Percentiles rank a stretch among this genome's conserved stretches.
These are phyloP conservation scores for Laguncularia racemosa DNA, from an alignment of 345 rosid species.

Conservation along the genomic window DNA sequence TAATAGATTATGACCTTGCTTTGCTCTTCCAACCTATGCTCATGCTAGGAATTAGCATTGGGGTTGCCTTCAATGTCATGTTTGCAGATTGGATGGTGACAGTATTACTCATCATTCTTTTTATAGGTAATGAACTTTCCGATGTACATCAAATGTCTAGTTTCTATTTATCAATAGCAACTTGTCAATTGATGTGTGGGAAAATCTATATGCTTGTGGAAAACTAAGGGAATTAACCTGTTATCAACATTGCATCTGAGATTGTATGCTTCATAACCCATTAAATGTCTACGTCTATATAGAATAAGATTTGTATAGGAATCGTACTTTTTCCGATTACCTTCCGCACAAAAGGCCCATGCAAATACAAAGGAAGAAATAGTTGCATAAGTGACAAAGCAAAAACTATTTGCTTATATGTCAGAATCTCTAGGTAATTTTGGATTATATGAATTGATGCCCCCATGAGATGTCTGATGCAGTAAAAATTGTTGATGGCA, in stretches of 20 bases:
- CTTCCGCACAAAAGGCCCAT: too few relatives aligned
- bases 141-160: not conserved
- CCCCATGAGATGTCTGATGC: not conserved
- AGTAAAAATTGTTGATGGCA: slow-evolving; percentile 9
- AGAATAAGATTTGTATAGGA: too few relatives aligned
- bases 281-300: too few relatives aligned
- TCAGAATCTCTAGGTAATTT: too few relatives aligned
- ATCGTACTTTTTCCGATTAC: too few relatives aligned
- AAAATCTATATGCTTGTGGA: not conserved
- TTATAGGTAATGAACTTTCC: slow-evolving; percentile 24
- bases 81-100: slow-evolving; percentile 65
- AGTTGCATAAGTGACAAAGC: too few relatives aligned
- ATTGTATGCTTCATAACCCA: too few relatives aligned
- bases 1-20: slow-evolving; percentile 47
- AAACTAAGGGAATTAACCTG: too few relatives aligned
- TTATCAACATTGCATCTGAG: too few relatives aligned
- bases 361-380: too few relatives aligned
- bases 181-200: not conserved
- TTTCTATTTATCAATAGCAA: not conserved
- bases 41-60: slow-evolving; percentile 57
- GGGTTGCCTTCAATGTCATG: slow-evolving; percentile 43
- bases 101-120: slow-evolving; percentile 41
- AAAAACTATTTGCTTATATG: too few relatives aligned
- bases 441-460: too few relatives aligned
- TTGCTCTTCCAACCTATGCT: slow-evolving; percentile 55